phyloP scores from a whole-genome alignment of 192 early-diverging fungal species.

The Podila epicladia region DNA sequence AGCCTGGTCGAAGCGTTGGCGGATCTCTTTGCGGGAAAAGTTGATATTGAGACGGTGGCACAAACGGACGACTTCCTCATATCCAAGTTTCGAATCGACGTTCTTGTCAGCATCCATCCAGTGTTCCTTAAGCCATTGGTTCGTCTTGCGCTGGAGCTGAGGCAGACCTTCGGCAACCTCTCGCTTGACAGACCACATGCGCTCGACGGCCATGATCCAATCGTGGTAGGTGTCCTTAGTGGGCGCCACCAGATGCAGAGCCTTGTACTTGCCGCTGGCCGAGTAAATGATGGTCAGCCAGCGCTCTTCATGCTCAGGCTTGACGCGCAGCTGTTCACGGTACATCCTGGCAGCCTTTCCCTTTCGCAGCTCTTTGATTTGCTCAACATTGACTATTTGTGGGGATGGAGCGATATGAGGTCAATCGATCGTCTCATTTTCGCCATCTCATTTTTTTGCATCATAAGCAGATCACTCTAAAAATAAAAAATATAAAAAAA shows the following conservation, averaged over 20 bases:
- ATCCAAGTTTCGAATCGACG: slow-evolving; percentile 49
- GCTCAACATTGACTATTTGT: slow-evolving; percentile 56
- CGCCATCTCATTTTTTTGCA: background rate
- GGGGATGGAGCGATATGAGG: background rate
- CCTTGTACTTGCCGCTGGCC: slow-evolving; percentile 54
- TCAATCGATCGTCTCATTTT: background rate
- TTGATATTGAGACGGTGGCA: slow-evolving; percentile 70
- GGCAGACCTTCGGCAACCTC: slow-evolving; percentile 51
- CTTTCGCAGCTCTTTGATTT: slow-evolving; percentile 56
- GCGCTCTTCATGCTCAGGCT: slow-evolving; percentile 43
- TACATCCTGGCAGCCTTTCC: slow-evolving; percentile 53
- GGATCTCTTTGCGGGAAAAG: slow-evolving; percentile 69
- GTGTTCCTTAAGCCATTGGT: slow-evolving; percentile 53
- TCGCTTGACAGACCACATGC: slow-evolving; percentile 49
- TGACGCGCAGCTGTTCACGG: slow-evolving; percentile 46
- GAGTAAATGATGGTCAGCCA: slow-evolving; percentile 58
- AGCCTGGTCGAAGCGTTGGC: slow-evolving; percentile 68
- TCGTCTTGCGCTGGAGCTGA: slow-evolving; percentile 47
- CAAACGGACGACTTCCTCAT: slow-evolving; percentile 53
- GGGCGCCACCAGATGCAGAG: slow-evolving; percentile 53
- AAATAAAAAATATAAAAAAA: slow-evolving; percentile 1
- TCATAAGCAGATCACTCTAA: background rate
- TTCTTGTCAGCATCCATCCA: slow-evolving; percentile 61
- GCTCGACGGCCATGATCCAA: slow-evolving; percentile 53
- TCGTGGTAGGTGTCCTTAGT: slow-evolving; percentile 46